phyloP scores from a whole-genome alignment of 2,329 filamentous ascomycete genomes.

The Dactylellina cionopaga region DNA sequence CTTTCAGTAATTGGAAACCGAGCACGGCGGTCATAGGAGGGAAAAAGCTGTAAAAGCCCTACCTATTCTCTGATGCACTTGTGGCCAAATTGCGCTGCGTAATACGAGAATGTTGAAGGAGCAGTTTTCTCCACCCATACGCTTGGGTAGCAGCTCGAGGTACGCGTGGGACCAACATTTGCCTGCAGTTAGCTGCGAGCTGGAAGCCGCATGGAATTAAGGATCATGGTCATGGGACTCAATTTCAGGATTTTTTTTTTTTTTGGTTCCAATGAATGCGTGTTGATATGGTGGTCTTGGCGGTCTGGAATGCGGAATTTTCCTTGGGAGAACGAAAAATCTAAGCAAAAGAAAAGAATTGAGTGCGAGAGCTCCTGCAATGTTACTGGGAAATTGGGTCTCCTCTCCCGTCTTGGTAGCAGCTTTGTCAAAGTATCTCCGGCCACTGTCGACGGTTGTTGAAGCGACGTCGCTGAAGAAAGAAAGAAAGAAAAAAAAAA shows the following conservation, averaged over 20 bases:
- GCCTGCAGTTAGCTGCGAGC: neutral
- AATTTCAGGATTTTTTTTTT: too few relatives aligned
- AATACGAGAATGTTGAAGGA: neutral
- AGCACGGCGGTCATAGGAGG: neutral
- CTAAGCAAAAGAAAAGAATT: conserved; percentile 1
- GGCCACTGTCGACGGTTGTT: neutral
- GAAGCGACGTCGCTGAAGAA: too few relatives aligned
- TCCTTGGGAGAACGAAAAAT: neutral
- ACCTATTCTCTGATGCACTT: conserved; percentile 39
- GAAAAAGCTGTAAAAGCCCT: neutral
- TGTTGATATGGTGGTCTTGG: conserved; percentile 29
- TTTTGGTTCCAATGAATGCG: neutral
- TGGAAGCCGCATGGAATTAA: conserved; percentile 5
- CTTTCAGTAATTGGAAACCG: conserved; percentile 1
- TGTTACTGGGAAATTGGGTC: too few relatives aligned
- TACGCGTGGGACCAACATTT: conserved; percentile 30
- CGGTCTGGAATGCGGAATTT: neutral
- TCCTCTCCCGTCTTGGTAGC: too few relatives aligned
- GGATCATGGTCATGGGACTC: conserved; percentile 17
- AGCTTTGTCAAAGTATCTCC: too few relatives aligned
- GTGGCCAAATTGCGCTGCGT: conserved; percentile 34
- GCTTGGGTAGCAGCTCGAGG: conserved; percentile 14
- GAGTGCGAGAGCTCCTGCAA: too few relatives aligned
- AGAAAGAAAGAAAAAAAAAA: neutral
- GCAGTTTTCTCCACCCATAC: conserved; percentile 1